These are phyloP conservation scores for Alternaria triticina DNA, from an alignment of 2,329 filamentous ascomycete species.

Conservation along the genomic window DNA sequence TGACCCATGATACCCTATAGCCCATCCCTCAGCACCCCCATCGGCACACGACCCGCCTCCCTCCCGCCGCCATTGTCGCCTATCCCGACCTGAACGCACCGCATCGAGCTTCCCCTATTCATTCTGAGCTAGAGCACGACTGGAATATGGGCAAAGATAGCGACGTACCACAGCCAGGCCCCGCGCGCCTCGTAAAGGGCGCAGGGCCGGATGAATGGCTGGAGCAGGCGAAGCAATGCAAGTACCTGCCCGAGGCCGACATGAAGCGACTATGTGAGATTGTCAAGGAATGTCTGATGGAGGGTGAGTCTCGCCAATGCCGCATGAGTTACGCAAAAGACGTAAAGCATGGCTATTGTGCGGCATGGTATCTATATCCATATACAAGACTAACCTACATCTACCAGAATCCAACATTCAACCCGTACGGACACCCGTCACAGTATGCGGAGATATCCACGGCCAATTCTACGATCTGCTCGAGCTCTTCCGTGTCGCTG, in stretches of 20 bases:
- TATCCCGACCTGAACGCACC: neutral
- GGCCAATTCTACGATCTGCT: slow-evolving; percentile 98
- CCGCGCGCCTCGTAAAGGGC: slow-evolving; percentile 81
- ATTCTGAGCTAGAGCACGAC: neutral
- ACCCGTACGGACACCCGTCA: slow-evolving; percentile 95
- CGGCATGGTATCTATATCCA: no score
- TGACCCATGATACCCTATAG: slow-evolving; percentile 27
- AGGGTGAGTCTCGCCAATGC: slow-evolving; percentile 66
- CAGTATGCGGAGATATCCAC: slow-evolving; percentile 97
- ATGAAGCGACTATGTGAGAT: slow-evolving; percentile 99
- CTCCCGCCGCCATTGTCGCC: slow-evolving; percentile 15
- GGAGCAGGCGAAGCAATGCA: slow-evolving; percentile 94
- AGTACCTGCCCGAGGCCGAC: slow-evolving; percentile 91
- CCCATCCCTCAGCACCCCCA: slow-evolving; percentile 33
- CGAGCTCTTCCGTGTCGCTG: slow-evolving; percentile 94
- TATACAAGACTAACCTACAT: neutral
- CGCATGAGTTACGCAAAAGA: rapidly evolving
- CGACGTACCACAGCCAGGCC: slow-evolving; percentile 85
- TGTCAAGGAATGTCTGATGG: slow-evolving; percentile 98
- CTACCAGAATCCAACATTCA: slow-evolving; percentile 92
- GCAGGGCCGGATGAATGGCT: slow-evolving; percentile 96
- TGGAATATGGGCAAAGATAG: slow-evolving; percentile 57
- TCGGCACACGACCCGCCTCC: slow-evolving; percentile 38
- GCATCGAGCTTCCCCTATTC: neutral
- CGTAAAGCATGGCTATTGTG: neutral